Conservation (phyloP, 768 basidiomycete genomes). For the Lactarius akahatsu region DNA sequence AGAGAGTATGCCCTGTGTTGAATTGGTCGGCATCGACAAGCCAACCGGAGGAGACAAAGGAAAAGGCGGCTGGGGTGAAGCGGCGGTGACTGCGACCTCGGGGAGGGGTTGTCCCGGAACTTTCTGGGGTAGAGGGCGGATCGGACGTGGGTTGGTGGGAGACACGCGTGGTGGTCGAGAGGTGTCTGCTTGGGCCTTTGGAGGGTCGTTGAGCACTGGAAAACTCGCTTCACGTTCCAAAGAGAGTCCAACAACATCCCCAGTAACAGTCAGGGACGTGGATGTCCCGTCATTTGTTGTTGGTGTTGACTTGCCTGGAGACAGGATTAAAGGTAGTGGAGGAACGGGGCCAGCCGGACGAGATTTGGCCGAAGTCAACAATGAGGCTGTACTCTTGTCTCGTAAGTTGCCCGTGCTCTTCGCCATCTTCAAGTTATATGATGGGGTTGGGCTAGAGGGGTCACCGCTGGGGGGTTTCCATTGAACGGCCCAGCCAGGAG, state of each 20-base stretch:
- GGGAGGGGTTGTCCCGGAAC: constrained; percentile 10
- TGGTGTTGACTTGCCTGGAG: constrained; percentile 3
- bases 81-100: constrained; percentile 17
- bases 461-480: constrained; percentile 41
- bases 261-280: constrained; percentile 10
- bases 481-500: constrained; percentile 46
- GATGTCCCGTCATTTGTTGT: constrained; percentile 16
- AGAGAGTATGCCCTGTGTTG: constrained; percentile 9
- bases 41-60: constrained; percentile 9
- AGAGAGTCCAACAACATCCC: constrained; percentile 12
- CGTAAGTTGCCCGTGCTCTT: constrained; percentile 31
- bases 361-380: constrained; percentile 16
- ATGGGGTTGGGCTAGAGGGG: constrained; percentile 22
- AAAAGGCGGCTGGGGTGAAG: constrained; percentile 10
- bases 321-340: constrained; percentile 23
- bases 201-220: background rate
- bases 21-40: constrained; percentile 6
- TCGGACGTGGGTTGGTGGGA: constrained; percentile 24
- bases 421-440: constrained; percentile 27
- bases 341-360: constrained; percentile 16
- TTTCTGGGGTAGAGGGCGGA: constrained; percentile 24
- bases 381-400: constrained; percentile 16
- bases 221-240: constrained; percentile 16
- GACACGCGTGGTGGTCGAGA: constrained; percentile 15
- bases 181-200: constrained; percentile 17